phyloP scores from a whole-genome alignment of 2,329 filamentous ascomycete genomes.

The Botrytis pseudocinerea region DNA sequence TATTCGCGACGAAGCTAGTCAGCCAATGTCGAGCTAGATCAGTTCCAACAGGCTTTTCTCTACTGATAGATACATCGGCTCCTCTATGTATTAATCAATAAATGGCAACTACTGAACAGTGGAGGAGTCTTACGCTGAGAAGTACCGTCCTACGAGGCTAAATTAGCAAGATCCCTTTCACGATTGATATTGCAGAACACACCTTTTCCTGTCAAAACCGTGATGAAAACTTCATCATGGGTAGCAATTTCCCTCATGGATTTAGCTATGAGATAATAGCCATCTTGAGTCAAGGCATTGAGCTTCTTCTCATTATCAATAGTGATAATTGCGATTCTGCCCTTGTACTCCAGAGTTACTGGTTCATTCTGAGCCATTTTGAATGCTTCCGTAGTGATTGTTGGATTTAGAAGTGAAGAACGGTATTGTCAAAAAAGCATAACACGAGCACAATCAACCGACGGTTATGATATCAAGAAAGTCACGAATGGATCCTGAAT shows the following conservation, averaged over 20 bases:
- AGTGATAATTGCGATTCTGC: slow-evolving; percentile 78
- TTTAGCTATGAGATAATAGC: slow-evolving; percentile 76
- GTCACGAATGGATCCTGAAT: neutral
- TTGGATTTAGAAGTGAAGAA: neutral
- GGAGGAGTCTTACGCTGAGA: slow-evolving; percentile 71
- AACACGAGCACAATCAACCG: neutral
- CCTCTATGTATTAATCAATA: slow-evolving; percentile 54
- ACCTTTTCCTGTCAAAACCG: slow-evolving; percentile 79
- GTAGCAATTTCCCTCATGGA: slow-evolving; percentile 75
- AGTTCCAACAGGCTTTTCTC: slow-evolving; percentile 44
- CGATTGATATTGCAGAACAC: slow-evolving; percentile 45
- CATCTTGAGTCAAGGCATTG: slow-evolving; percentile 70
- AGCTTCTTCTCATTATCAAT: slow-evolving; percentile 85
- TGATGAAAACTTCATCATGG: slow-evolving; percentile 79
- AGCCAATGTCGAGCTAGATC: slow-evolving; percentile 59
- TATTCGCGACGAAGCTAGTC: slow-evolving; percentile 74
- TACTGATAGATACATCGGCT: slow-evolving; percentile 69
- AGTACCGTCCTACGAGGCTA: slow-evolving; percentile 52
- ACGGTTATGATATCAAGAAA: neutral
- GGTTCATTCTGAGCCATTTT: slow-evolving; percentile 31
- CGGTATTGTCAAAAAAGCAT: neutral
- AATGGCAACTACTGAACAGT: neutral
- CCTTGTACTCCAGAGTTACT: slow-evolving; percentile 57
- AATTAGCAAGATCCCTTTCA: slow-evolving; percentile 16
- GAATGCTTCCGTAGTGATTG: neutral